phyloP scores from a whole-genome alignment of 2,329 filamentous ascomycete genomes.

The Colletotrichum zoysiae region DNA sequence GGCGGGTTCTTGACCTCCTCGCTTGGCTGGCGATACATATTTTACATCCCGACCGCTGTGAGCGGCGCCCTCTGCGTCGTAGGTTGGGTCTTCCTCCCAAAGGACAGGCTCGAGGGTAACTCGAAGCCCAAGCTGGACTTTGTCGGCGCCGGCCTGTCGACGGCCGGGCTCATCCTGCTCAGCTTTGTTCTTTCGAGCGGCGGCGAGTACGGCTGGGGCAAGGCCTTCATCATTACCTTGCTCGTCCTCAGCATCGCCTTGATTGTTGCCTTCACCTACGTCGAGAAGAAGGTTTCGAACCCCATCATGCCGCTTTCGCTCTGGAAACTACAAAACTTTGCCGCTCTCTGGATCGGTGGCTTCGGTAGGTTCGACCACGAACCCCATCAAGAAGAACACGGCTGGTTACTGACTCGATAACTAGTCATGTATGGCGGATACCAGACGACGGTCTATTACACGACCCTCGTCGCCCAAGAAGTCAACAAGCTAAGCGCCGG shows the following conservation, averaged over 20 bases:
- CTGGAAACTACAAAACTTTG: conserved; percentile 61
- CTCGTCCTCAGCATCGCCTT: conserved; percentile 54
- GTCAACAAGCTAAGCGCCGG: conserved; percentile 36
- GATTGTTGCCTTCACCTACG: conserved; percentile 53
- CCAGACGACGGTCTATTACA: conserved; percentile 37
- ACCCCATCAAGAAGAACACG: too few relatives aligned
- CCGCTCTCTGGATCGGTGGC: conserved; percentile 58
- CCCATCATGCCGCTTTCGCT: conserved; percentile 60
- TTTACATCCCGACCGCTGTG: conserved; percentile 31
- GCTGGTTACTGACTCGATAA: not conserved
- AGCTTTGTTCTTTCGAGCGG: conserved; percentile 60
- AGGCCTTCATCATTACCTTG: conserved; percentile 58
- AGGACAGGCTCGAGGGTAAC: conserved; percentile 51
- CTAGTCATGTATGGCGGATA: conserved; percentile 38
- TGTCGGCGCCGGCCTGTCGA: conserved; percentile 56
- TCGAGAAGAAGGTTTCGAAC: conserved; percentile 58
- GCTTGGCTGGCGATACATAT: conserved; percentile 36
- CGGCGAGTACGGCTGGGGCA: conserved; percentile 59
- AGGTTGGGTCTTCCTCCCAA: conserved; percentile 53
- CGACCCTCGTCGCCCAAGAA: conserved; percentile 35
- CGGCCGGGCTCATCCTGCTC: conserved; percentile 56
- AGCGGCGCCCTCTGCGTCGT: conserved; percentile 57
- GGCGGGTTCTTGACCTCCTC: conserved; percentile 34
- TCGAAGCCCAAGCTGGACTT: conserved; percentile 55
- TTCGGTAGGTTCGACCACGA: conserved; percentile 46